These are phyloP conservation scores for Quercus variabilis DNA, from an alignment of 306 rosid species.

Conservation along the genomic window DNA sequence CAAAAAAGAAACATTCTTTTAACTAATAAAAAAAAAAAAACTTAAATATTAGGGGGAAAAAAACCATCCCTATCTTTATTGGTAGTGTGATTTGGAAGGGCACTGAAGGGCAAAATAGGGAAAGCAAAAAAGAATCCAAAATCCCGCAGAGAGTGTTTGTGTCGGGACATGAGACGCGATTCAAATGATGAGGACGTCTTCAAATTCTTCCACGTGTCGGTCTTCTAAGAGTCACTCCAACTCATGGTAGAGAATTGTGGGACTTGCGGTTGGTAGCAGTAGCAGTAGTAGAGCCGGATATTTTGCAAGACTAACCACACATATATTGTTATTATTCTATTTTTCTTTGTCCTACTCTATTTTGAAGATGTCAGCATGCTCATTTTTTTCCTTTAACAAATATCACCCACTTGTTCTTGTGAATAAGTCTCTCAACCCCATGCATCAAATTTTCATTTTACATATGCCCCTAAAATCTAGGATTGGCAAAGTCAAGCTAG, in stretches of 20 bases:
- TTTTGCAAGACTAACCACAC: slow-evolving; percentile 7
- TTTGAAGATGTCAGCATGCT: background rate
- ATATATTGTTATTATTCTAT: background rate
- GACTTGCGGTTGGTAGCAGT: background rate
- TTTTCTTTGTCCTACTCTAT: background rate
- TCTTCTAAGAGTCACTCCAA: background rate
- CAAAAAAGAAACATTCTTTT: too few species aligned
- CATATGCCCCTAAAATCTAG: too few species aligned
- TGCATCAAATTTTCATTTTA: too few species aligned
- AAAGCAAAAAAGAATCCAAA: background rate
- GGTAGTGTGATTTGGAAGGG: too few species aligned
- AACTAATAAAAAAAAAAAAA: too few species aligned
- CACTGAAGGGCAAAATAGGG: slow-evolving; percentile 4
- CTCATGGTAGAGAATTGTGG: slow-evolving; percentile 18
- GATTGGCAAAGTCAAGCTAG: too few species aligned
- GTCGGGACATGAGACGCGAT: background rate
- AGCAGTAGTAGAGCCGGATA: slow-evolving; percentile 10
- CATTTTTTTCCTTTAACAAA: background rate
- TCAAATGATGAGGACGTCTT: slow-evolving; percentile 14
- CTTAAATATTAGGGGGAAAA: background rate
- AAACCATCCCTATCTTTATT: background rate
- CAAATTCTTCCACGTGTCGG: slow-evolving; percentile 19
- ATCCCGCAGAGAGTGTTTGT: background rate
- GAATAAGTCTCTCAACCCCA: too few species aligned
- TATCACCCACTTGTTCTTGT: slow-evolving; percentile 2